These are phyloP conservation scores for Neurospora sp. DNA, from an alignment of 495 filamentous ascomycete genomes.

Conservation along the genomic window DNA sequence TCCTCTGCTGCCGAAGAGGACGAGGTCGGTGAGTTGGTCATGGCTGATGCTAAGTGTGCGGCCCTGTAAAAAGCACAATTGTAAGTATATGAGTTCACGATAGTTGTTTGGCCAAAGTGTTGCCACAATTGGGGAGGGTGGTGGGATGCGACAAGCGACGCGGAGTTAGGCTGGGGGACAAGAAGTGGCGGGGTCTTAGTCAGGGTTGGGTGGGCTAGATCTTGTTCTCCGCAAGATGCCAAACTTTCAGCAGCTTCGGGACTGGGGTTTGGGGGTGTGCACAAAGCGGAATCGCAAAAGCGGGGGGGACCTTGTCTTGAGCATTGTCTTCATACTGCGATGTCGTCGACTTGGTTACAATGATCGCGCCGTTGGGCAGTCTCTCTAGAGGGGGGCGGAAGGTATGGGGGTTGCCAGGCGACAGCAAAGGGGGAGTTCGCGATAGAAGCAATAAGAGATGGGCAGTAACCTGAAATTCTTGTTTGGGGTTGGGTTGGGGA, in stretches of 20 bases:
- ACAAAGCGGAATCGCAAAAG: conserved; percentile 12
- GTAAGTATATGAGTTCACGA: conserved; percentile 12
- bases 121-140: neutral
- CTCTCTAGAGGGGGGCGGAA: conserved; percentile 3
- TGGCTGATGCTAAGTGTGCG: conserved; percentile 22
- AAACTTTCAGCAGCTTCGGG: conserved; percentile 19
- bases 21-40: conserved; percentile 65
- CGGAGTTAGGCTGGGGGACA: neutral
- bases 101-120: neutral
- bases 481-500: neutral
- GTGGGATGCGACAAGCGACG: conserved; percentile 1
- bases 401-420: conserved; percentile 1
- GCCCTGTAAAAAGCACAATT: conserved; percentile 13
- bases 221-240: conserved; percentile 18
- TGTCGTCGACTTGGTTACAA: conserved; percentile 1
- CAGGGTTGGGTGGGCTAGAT: conserved; percentile 14
- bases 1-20: conserved; percentile 68
- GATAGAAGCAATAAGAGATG: neutral
- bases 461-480: neutral
- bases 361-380: conserved; percentile 1
- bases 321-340: conserved; percentile 28
- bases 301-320: conserved; percentile 44
- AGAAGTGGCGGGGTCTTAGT: conserved; percentile 8
- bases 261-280: neutral
- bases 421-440: conserved; percentile 11